Evolutionary conservation across 2,329 filamentous ascomycete species (phyloP).

Genomic region (Penicillium psychrosexuale): DNA sequence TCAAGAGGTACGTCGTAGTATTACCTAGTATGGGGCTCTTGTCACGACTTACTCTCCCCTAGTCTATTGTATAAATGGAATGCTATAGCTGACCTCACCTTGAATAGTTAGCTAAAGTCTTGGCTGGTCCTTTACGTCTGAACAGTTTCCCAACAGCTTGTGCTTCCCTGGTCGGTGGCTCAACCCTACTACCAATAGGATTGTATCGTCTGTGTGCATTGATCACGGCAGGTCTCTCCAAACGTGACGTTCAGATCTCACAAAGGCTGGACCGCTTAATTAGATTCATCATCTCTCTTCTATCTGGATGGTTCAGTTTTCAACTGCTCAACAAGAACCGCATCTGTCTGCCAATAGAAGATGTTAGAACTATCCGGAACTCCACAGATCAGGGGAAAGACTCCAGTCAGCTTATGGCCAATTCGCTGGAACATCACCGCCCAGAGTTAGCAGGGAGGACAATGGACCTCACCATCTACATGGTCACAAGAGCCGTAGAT

Average conservation of each 20-base stretch:
- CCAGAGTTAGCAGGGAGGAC: slow-evolving; percentile 64
- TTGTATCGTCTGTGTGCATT: slow-evolving; percentile 27
- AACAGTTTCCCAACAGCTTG: slow-evolving; percentile 54
- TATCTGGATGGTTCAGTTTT: slow-evolving; percentile 52
- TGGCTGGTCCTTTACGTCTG: slow-evolving; percentile 41
- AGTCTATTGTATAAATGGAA: neutral
- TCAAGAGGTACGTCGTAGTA: slow-evolving; percentile 31
- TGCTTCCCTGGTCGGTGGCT: slow-evolving; percentile 51
- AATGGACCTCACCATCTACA: slow-evolving; percentile 78
- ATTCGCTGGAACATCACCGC: slow-evolving; percentile 15
- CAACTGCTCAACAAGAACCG: slow-evolving; percentile 46
- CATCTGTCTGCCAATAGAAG: slow-evolving; percentile 14
- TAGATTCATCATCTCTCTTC: slow-evolving; percentile 46
- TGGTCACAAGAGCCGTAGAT: slow-evolving; percentile 68
- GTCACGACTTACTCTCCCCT: neutral
- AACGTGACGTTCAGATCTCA: slow-evolving; percentile 17
- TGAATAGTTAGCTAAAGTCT: slow-evolving; percentile 37
- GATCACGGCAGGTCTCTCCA: slow-evolving; percentile 20
- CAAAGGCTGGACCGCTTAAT: slow-evolving; percentile 23
- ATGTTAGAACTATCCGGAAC: slow-evolving; percentile 7
- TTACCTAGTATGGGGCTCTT: neutral
- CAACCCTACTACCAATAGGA: slow-evolving; percentile 45
- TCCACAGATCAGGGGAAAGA: slow-evolving; percentile 5
- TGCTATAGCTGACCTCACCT: slow-evolving; percentile 18
- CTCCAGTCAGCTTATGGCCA: slow-evolving; percentile 2